Percentiles rank a stretch among this genome's conserved stretches.
phyloP scores from a whole-genome alignment of 2,329 filamentous ascomycete species.

The Ceratocystis smalleyi region DNA sequence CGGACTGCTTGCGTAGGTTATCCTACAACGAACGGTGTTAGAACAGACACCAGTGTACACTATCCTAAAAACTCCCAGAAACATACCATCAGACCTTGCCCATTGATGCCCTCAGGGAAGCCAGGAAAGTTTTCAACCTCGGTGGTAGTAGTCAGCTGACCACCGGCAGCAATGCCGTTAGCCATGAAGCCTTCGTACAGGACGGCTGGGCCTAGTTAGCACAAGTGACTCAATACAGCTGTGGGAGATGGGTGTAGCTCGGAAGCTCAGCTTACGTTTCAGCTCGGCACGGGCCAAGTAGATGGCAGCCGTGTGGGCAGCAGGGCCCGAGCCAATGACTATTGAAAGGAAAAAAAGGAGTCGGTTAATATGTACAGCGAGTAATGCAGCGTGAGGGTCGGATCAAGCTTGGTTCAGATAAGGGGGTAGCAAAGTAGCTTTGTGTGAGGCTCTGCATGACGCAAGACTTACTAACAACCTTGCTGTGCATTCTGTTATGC shows the following conservation, averaged over 20 bases:
- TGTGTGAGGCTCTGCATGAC: not conserved
- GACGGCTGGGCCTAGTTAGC: slow-evolving; percentile 40
- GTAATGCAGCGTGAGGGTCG: not conserved
- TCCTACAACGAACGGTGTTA: slow-evolving; percentile 36
- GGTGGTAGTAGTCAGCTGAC: slow-evolving; percentile 94
- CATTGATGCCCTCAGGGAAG: slow-evolving; percentile 79
- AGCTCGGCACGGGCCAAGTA: slow-evolving; percentile 91
- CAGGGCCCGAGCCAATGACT: slow-evolving; percentile 87
- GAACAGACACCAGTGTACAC: slow-evolving; percentile 2
- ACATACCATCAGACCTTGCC: slow-evolving; percentile 66
- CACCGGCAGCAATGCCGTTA: slow-evolving; percentile 87
- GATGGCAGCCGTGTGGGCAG: slow-evolving; percentile 91
- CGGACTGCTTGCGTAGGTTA: slow-evolving; percentile 80
- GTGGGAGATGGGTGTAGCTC: not conserved
- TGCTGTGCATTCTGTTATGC: slow-evolving; percentile 58
- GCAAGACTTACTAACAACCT: slow-evolving; percentile 61
- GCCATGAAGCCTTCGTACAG: slow-evolving; percentile 97
- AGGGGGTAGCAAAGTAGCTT: too few species aligned
- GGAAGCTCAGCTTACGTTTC: slow-evolving; percentile 44
- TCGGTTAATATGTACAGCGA: not conserved
- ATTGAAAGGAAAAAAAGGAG: slow-evolving; percentile 7
- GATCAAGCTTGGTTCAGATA: not conserved
- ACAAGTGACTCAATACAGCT: not conserved
- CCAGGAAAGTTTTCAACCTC: slow-evolving; percentile 98
- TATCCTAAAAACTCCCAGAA: not conserved